Percentiles rank a stretch among this genome's conserved stretches.
These are phyloP conservation scores for Cutaneotrichosporon sp. DNA, from an alignment of 1,284 basidiomycete genomes.

Conservation along the genomic window DNA sequence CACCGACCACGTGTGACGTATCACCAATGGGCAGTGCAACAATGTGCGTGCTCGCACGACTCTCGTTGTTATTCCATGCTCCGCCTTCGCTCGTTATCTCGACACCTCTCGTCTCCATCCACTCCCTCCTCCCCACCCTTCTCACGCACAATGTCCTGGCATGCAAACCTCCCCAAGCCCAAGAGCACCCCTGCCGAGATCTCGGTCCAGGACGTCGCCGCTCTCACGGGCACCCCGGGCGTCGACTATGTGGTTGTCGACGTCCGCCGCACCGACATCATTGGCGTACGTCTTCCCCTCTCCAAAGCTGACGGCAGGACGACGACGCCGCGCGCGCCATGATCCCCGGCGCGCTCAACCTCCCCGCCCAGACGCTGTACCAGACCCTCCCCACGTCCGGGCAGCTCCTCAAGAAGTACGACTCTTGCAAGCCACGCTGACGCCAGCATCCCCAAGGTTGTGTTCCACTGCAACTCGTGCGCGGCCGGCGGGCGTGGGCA, in stretches of 20 bases:
- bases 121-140: background rate
- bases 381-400: conserved; percentile 29
- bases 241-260: conserved; percentile 38
- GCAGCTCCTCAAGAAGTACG: conserved; percentile 27
- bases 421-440: no score
- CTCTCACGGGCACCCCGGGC: conserved; percentile 10
- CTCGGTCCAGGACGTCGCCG: conserved; percentile 27
- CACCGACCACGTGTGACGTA: no score
- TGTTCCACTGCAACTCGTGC: conserved; percentile 48
- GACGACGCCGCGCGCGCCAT: conserved; percentile 22
- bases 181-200: conserved; percentile 20
- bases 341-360: conserved; percentile 39
- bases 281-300: background rate
- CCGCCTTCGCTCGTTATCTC: background rate
- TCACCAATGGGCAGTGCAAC: no score
- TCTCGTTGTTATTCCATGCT: background rate
- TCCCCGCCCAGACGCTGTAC: conserved; percentile 42
- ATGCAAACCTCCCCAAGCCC: conserved; percentile 27
- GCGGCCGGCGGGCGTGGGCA: conserved; percentile 40
- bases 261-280: conserved; percentile 35
- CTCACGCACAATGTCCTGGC: conserved; percentile 22
- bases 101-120: background rate
- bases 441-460: conserved; percentile 31
- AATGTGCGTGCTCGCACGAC: no score
- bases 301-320: conserved; percentile 18